Base-by-base conservation (phyloP, 495 filamentous ascomycete genomes). In the Aspergillus affinis region DNA sequence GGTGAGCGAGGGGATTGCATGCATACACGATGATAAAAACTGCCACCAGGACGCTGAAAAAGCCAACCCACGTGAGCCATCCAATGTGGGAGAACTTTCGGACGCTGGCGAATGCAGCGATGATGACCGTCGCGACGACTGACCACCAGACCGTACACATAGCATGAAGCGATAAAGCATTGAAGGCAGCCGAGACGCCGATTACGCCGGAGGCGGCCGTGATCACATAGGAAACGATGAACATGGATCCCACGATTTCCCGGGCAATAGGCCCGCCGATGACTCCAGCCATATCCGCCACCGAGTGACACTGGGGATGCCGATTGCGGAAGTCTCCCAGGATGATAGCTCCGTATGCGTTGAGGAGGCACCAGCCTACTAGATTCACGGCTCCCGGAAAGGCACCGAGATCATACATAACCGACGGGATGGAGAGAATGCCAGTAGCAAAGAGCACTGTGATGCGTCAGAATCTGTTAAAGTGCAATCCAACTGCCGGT, bases 271-370 rank as follows among this genome's bases (percentile, higher is more conserved):
- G 75, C 2, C 87, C 88, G 61, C 84, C 81, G 36, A 91, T 80
- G 26, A 94, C 72, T 18, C 82, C 68, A 6, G 86, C 86, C 51
- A 85, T 90, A 66, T 94, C 89, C 27, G 86, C 85, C 56, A 92
- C 86, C 61, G 71, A 72, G 61, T 75, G 71, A 58, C 79, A 82
- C 45, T 75, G 72, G 1, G 72, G 72, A 48, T 75, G 60, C 13
- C 27, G 44, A 44, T 69, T 67, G 55, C 73, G 73, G 48, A 76
- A 78, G n/a, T 76, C 68, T 19, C 72, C 70, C n/a, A 74, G 65
- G 17, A 76, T 58, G 26, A 75, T 65, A 29, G 69, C 68, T 18
- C 68, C 66, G 61, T 76, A 78, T 0, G 86, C 84, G 54, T 90
- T 87, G n/a, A 90, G 61, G 20, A 87, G 67, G 18, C 87, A 87